Base-by-base conservation (phyloP, 306 rosid species). In the Cicer chorassanicum region DNA sequence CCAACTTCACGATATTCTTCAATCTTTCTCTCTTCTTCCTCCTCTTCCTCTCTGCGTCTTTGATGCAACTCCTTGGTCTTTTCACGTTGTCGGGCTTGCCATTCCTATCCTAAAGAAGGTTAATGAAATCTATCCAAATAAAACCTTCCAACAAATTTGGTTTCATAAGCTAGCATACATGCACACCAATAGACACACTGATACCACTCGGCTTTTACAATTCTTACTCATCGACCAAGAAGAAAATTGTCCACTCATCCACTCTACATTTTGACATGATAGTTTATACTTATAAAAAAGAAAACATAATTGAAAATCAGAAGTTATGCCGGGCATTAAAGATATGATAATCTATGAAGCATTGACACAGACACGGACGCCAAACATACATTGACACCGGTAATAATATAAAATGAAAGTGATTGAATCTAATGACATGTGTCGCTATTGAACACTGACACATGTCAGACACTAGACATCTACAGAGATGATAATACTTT, bases 1-100 rank as follows among this genome's bases (percentile, higher is more conserved):
- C 93, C 98, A 45, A 94, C 88, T 81, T 94, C 95, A 14, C 92
- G 92, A 80, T 91, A 94, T 70, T 94, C 97, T 51, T 80, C 91
- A 13, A 88, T 76, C 86, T 86, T 91, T 67, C 84, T 87, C 48
- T 90, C 95, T 80, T 94, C 98, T 75, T 89, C 96, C 80, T 88
- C 96, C 9, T 94, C 93, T 76, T 93, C 98, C 74, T 83, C 89
- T 70, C 49, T 80, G 63, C 83, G 93, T 44, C 29, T 62, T 51
- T 42, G 76, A 55, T 84, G 88, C 74, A 89, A 77, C 86, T 88
- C 90, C 84, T 87, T 88, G 6, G 91, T 91, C 77, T 84, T 90
- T 72, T 91, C 81, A 72, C 87, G 91, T 71, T 87, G 96, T 6
- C 6, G 83, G 41, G 95, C 88, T 94, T 94, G 98, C 98, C 98